phyloP scores from a whole-genome alignment of 116 monocot genomes.

The Iris pallida region DNA sequence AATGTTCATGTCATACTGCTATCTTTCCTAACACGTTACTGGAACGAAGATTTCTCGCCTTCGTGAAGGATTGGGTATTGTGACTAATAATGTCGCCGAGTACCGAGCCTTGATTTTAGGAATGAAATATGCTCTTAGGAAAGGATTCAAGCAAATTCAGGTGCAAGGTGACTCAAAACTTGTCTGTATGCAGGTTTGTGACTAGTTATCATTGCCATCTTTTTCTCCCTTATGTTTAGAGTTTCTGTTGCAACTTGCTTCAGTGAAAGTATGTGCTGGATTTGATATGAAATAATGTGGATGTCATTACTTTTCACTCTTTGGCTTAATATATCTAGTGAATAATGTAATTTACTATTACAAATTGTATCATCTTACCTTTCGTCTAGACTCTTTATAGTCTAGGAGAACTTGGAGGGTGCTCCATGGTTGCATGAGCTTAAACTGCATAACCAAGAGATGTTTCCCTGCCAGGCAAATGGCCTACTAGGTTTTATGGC shows the following conservation, averaged over 20 bases:
- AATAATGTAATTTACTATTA: not conserved
- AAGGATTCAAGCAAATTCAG: constrained; percentile 40
- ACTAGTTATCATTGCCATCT: not conserved
- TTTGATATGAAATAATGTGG: not conserved
- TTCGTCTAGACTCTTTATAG: not conserved
- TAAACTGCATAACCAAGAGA: no score
- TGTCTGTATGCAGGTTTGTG: constrained; percentile 43
- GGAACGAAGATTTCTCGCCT: constrained; percentile 31
- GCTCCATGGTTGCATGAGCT: no score
- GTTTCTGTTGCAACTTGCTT: no score
- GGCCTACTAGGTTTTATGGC: no score
- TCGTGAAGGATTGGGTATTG: constrained; percentile 46
- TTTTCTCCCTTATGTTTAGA: not conserved
- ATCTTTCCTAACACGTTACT: constrained; percentile 1
- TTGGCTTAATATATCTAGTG: not conserved
- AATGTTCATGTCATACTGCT: not conserved
- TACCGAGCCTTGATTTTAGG: constrained; percentile 42
- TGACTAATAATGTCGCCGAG: constrained; percentile 49
- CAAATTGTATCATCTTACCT: not conserved
- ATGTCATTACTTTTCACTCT: not conserved
- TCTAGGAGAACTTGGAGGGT: no score
- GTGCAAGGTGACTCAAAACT: constrained; percentile 46
- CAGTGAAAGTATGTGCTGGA: no score
- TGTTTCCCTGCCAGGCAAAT: no score
- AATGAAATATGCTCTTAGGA: constrained; percentile 35